These are phyloP conservation scores for Penicillium macrosclerotiorum DNA, from an alignment of 495 filamentous ascomycete species.

Conservation along the genomic window DNA sequence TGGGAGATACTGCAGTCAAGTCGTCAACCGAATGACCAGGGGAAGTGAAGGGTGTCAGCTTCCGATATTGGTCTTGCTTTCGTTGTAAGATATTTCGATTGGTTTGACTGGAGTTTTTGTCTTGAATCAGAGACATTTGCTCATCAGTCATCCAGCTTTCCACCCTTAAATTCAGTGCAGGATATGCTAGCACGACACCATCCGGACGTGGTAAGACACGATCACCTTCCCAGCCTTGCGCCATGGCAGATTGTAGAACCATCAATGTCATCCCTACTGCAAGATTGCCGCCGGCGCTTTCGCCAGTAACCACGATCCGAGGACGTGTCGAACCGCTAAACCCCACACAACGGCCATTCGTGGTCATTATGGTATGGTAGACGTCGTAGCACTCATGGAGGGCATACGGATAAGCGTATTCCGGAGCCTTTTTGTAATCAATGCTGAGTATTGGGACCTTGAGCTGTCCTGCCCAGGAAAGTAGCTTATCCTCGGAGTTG, in stretches of 20 bases:
- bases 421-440: slow-evolving; percentile 92
- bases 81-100: slow-evolving; percentile 72
- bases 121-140: slow-evolving; percentile 90
- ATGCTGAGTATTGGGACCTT: slow-evolving; percentile 84
- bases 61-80: slow-evolving; percentile 71
- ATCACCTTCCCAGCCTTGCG: slow-evolving; percentile 57
- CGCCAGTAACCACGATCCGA: slow-evolving; percentile 78
- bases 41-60: slow-evolving; percentile 58
- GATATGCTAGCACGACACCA: slow-evolving; percentile 84
- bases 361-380: slow-evolving; percentile 76
- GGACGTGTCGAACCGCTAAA: slow-evolving; percentile 70
- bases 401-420: slow-evolving; percentile 92
- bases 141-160: slow-evolving; percentile 99
- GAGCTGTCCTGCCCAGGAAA: slow-evolving; percentile 83
- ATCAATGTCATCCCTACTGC: slow-evolving; percentile 81
- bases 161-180: slow-evolving; percentile 90
- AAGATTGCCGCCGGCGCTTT: slow-evolving; percentile 91
- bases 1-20: slow-evolving; percentile 19
- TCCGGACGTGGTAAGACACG: slow-evolving; percentile 68
- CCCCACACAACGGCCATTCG: slow-evolving; percentile 76
- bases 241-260: slow-evolving; percentile 71
- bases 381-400: slow-evolving; percentile 96
- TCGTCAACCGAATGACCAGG: slow-evolving; percentile 64
- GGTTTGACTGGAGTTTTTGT: slow-evolving; percentile 70
- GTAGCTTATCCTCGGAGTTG: slow-evolving; percentile 86